phyloP scores from a whole-genome alignment of 2,329 filamentous ascomycete genomes.

The Pseudocercospora eumusae region DNA sequence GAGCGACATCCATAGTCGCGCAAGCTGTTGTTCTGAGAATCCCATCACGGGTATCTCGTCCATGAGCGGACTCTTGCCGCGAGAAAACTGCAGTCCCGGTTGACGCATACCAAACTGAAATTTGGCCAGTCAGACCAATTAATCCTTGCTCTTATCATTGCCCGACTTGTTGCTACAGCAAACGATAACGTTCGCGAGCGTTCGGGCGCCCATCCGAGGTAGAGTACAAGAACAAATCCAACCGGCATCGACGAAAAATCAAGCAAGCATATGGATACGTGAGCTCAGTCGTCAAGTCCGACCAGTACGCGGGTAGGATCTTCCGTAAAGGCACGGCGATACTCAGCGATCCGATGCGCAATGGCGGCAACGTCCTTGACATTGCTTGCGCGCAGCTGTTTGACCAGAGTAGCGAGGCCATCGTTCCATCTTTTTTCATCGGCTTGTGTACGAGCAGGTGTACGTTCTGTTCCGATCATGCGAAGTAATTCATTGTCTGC shows the following conservation, averaged over 20 bases:
- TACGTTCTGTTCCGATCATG: slow-evolving; percentile 33
- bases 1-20: slow-evolving; percentile 6
- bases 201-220: neutral
- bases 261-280: slow-evolving; percentile 1
- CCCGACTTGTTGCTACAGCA: neutral
- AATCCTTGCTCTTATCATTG: neutral
- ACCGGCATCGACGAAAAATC: neutral
- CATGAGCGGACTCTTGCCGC: neutral
- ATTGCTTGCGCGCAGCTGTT: slow-evolving; percentile 61
- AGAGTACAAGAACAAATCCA: neutral
- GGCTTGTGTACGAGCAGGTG: slow-evolving; percentile 31
- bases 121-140: neutral
- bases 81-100: neutral
- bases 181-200: neutral
- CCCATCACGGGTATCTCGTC: neutral
- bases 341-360: slow-evolving; percentile 66
- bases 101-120: neutral
- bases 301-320: slow-evolving; percentile 64
- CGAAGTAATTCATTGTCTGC: slow-evolving; percentile 39
- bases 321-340: slow-evolving; percentile 64
- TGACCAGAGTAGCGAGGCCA: slow-evolving; percentile 63
- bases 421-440: slow-evolving; percentile 54
- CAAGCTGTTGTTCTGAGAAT: neutral
- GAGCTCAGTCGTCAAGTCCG: slow-evolving; percentile 16
- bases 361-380: slow-evolving; percentile 65